Evolutionary conservation across 179 eudicot species (phyloP), one percentile per base, ranked within the genome.

Genomic region (Silene noctiflora): DNA sequence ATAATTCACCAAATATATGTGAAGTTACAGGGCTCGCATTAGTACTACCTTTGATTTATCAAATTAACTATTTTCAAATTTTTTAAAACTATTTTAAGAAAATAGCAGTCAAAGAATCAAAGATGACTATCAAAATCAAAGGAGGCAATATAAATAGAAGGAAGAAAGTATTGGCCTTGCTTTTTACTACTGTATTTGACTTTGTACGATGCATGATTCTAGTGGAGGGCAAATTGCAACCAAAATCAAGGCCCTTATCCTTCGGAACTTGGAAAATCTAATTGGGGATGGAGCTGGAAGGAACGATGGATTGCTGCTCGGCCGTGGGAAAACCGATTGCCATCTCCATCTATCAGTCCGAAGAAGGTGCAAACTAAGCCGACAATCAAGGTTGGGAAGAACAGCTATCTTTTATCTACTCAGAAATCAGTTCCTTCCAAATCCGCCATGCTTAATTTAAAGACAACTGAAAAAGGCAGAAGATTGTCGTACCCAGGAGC

Each of bases 211-310:
- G 1, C 31, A 33, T 44, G 70, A 35, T 75, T 81, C 81, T 86
- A 95, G 99, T 91, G 99, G 98, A 87, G 94, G 78, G 95, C 98
- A 39, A 89, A 89, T 83, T 80, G 86, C 27, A 84, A 72, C 79
- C 87, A 86, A 24, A 81, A 71, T 75, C 86, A 81, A 62, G 97
- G 95, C 4, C 65, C 82, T 9, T 76, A 72, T 72, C 73, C 84
- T 76, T 84, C 85, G 39, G 93, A 89, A 74, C 83, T 93, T 2
- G 87, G 92, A 44, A 91, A 89, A 82, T 85, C 89, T 58, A 85
- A 86, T 73, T 93, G 98, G 99, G 99, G 94, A 51, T 95, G 99
- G 99, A 95, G 99, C 82, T 93, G 98, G 98, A 91, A 84, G 81
- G 99, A 95, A 67, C 90, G 99, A n/a, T 95, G 99, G 99, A 86